These are phyloP conservation scores for Letharia lupina DNA, from an alignment of 495 filamentous ascomycete genomes.

Conservation along the genomic window DNA sequence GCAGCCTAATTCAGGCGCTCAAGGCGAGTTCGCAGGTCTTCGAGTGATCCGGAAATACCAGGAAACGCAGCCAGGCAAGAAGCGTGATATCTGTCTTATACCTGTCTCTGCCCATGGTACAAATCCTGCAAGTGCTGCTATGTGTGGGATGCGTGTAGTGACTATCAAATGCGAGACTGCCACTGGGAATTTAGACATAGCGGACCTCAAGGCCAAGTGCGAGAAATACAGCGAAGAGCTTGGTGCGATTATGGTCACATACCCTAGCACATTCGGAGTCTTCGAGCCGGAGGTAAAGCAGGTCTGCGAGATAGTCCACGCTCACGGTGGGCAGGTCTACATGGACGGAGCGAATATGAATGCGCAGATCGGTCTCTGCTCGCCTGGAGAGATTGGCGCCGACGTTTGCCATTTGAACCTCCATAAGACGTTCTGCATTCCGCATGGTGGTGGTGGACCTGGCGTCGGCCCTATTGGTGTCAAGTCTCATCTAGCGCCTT, in stretches of 20 bases:
- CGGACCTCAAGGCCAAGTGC: conserved; percentile 79
- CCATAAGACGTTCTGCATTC: conserved; percentile 99
- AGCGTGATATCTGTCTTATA: conserved; percentile 91
- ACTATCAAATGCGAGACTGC: conserved; percentile 83
- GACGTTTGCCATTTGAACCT: conserved; percentile 98
- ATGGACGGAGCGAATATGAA: conserved; percentile 99
- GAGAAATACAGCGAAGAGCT: conserved; percentile 78
- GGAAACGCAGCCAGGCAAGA: conserved; percentile 51
- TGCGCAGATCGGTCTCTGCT: conserved; percentile 94
- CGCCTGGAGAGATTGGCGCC: conserved; percentile 91
- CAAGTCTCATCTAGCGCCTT: conserved; percentile 66
- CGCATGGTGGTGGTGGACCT: conserved; percentile 91
- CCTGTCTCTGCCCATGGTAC: conserved; percentile 96
- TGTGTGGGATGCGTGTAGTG: conserved; percentile 96
- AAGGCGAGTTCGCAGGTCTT: conserved; percentile 94
- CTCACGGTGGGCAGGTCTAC: conserved; percentile 89
- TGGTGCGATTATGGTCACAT: conserved; percentile 96
- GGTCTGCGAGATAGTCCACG: conserved; percentile 77
- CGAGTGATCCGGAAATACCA: conserved; percentile 84
- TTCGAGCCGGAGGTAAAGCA: conserved; percentile 89
- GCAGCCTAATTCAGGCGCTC: conserved; percentile 94
- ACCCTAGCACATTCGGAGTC: conserved; percentile 93
- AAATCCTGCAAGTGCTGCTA: conserved; percentile 92
- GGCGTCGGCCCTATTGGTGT: conserved; percentile 96
- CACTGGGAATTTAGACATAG: conserved; percentile 87